phyloP scores from a whole-genome alignment of 129 eudicot genomes.

The Kitagawia praeruptora region DNA sequence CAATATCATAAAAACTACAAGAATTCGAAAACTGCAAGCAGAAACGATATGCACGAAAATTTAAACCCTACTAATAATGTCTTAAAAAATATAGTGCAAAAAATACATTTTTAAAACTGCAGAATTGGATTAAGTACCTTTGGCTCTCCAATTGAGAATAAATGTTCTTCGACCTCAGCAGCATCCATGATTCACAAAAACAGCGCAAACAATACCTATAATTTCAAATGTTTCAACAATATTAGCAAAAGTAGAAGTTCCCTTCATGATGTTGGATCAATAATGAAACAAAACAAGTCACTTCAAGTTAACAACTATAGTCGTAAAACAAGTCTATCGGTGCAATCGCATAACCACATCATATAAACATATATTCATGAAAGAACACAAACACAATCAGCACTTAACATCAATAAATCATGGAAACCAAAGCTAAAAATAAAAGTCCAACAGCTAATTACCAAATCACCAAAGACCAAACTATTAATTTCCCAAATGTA shows the following conservation, averaged over 20 bases:
- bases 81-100: neutral
- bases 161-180: slow-evolving; percentile 72
- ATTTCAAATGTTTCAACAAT: slow-evolving; percentile 12
- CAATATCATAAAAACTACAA: neutral
- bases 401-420: neutral
- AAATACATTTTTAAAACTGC: neutral
- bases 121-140: slow-evolving; percentile 39
- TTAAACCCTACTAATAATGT: neutral
- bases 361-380: neutral
- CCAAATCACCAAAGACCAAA: neutral
- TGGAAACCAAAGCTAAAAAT: neutral
- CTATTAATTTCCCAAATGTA: neutral
- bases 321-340: neutral
- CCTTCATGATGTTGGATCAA: neutral
- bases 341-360: neutral
- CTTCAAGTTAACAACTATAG: neutral
- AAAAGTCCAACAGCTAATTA: neutral
- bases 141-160: slow-evolving; percentile 80
- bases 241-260: neutral
- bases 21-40: neutral
- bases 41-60: neutral
- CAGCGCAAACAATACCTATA: slow-evolving; percentile 23
- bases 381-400: neutral
- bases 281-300: neutral
- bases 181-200: slow-evolving; percentile 50